Evolutionary conservation across 768 basidiomycete species (phyloP).

Genomic region (Pholiota molesta): DNA sequence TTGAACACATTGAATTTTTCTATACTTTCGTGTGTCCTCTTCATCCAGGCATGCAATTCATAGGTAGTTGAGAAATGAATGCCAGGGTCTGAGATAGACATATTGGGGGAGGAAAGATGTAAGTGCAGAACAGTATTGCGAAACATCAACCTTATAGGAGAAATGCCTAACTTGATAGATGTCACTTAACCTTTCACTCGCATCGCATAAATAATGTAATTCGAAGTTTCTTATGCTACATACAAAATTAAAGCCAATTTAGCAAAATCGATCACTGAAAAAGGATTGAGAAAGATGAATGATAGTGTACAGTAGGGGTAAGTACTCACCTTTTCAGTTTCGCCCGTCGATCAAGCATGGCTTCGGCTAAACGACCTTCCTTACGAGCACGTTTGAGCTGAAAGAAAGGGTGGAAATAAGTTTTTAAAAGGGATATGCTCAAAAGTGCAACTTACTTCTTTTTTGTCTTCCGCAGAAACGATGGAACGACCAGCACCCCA

Average conservation of each 20-base stretch:
- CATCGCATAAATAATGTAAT: not conserved
- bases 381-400: constrained; percentile 80
- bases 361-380: constrained; percentile 81
- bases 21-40: not conserved
- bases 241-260: constrained; percentile 18
- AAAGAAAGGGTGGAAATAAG: not conserved
- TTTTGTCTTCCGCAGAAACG: constrained; percentile 70
- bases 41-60: constrained; percentile 1
- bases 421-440: not conserved
- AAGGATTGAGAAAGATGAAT: constrained; percentile 3
- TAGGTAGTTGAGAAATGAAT: not conserved
- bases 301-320: not conserved
- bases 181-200: not conserved
- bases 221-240: not conserved
- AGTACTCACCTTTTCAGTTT: constrained; percentile 77
- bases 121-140: not conserved
- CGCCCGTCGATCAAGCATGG: constrained; percentile 74
- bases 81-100: not conserved
- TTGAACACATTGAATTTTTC: not conserved
- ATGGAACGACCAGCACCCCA: constrained; percentile 84
- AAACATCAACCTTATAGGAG: not conserved
- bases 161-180: not conserved
- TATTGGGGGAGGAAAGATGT: not conserved
- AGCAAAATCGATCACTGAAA: constrained; percentile 56
- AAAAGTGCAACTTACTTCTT: constrained; percentile 52